A percentile compares a stretch with the other conserved stretches of the same genome.
phyloP scores from a whole-genome alignment of 192 early-diverging fungal species.

The Entophlyctis helioformis region DNA sequence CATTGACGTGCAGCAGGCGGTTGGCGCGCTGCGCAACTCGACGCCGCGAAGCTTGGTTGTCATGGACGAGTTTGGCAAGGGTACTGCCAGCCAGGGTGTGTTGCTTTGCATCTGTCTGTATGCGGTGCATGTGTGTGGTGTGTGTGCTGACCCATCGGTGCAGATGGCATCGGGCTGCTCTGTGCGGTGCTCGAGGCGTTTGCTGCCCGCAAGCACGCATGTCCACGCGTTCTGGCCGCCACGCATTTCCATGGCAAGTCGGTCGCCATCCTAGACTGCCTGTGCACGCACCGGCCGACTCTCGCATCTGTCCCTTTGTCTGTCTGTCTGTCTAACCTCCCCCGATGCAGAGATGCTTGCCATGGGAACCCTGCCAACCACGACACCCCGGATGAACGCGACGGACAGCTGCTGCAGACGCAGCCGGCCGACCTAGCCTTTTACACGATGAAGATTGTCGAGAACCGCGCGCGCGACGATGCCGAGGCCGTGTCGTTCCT shows the following conservation, averaged over 20 bases:
- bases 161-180: constrained; percentile 71
- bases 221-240: constrained; percentile 59
- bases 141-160: background rate
- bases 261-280: constrained; percentile 13
- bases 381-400: too few relatives aligned
- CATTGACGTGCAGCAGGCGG: constrained; percentile 57
- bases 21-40: constrained; percentile 30
- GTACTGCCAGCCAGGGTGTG: constrained; percentile 43
- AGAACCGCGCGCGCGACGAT: too few relatives aligned
- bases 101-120: background rate
- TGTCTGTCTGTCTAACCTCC: too few relatives aligned
- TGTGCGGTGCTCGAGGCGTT: constrained; percentile 57
- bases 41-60: constrained; percentile 48
- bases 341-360: too few relatives aligned
- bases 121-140: background rate
- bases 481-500: too few relatives aligned
- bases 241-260: constrained; percentile 81
- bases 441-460: too few relatives aligned
- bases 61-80: constrained; percentile 82
- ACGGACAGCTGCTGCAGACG: too few relatives aligned
- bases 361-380: too few relatives aligned
- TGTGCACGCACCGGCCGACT: too few relatives aligned
- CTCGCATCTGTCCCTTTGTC: too few relatives aligned
- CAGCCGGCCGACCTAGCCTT: too few relatives aligned
- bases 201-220: constrained; percentile 19